A percentile compares a stretch with the other conserved stretches of the same genome.
Evolutionary conservation across 129 eudicot species (phyloP).

Genomic region (Tagetes erecta): DNA sequence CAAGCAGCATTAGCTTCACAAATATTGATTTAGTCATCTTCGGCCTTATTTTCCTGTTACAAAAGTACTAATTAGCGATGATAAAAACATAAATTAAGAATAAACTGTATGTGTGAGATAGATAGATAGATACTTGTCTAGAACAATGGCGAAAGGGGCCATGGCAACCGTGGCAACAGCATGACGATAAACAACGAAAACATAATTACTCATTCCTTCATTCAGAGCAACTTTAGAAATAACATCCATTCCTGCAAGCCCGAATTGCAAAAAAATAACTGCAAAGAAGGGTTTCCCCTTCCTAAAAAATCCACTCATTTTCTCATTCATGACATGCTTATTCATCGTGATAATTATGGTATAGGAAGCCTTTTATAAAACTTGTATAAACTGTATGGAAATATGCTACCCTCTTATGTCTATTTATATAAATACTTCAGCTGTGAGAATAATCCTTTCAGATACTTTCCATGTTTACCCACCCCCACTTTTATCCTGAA

Average conservation of each 20-base stretch:
- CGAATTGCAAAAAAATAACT: constrained; percentile 72
- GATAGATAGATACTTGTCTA: constrained; percentile 61
- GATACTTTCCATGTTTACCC: constrained; percentile 24
- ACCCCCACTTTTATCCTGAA: constrained; percentile 22
- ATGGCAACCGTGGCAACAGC: constrained; percentile 65
- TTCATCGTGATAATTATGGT: constrained; percentile 19
- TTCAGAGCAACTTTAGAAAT: constrained; percentile 66
- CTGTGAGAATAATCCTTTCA: constrained; percentile 25
- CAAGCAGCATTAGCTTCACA: constrained; percentile 58
- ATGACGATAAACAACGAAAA: constrained; percentile 77
- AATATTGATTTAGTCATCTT: constrained; percentile 71
- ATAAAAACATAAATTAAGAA: neutral
- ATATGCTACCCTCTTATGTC: constrained; percentile 27
- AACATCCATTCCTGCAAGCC: constrained; percentile 80
- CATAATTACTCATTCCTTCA: constrained; percentile 83
- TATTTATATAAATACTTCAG: constrained; percentile 33
- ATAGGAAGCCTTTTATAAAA: constrained; percentile 3
- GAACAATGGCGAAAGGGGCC: constrained; percentile 68
- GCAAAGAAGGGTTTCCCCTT: constrained; percentile 63
- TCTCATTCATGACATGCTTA: constrained; percentile 32
- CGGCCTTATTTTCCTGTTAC: constrained; percentile 79
- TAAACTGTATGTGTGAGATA: neutral
- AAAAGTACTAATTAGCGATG: constrained; percentile 17
- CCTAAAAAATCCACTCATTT: constrained; percentile 18
- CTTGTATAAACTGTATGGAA: constrained; percentile 27